phyloP scores from a whole-genome alignment of 352 stramenopile genomes.

The Globisporangium okanoganense region DNA sequence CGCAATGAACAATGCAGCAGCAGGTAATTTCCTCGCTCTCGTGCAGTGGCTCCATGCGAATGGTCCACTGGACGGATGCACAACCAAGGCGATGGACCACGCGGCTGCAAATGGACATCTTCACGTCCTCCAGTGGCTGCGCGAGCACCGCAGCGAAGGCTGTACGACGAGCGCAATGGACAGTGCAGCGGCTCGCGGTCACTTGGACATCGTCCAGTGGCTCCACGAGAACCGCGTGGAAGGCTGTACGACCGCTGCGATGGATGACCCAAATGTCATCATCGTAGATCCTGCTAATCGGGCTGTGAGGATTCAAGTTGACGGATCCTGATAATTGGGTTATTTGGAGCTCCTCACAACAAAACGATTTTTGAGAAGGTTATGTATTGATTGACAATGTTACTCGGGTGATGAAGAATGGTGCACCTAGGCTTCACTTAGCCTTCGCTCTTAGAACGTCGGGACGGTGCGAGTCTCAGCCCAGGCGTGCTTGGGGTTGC shows the following conservation, averaged over 20 bases:
- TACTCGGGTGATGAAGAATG: background rate
- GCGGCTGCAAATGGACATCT: background rate
- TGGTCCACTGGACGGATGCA: background rate
- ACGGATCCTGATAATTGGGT: no score
- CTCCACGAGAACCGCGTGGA: no score
- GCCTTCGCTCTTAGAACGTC: slow-evolving; percentile 19
- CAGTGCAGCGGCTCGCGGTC: background rate
- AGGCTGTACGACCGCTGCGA: slow-evolving; percentile 5
- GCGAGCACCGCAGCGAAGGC: background rate
- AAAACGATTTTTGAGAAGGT: no score
- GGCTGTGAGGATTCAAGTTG: no score
- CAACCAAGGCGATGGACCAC: background rate
- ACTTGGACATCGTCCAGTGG: slow-evolving; percentile 2
- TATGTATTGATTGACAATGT: background rate
- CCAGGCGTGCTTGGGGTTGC: slow-evolving; percentile 60
- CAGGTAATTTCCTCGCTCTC: no score
- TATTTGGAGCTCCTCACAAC: no score
- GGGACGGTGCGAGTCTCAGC: slow-evolving; percentile 33
- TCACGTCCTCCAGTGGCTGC: background rate
- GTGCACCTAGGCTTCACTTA: background rate
- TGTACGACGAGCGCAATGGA: slow-evolving; percentile 3
- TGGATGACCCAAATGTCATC: no score
- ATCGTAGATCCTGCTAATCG: no score
- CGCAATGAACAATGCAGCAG: no score
- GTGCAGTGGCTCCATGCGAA: slow-evolving; percentile 7